These are phyloP conservation scores for Amanita pseudoporphyria DNA, from an alignment of 768 basidiomycete genomes.

Conservation along the genomic window DNA sequence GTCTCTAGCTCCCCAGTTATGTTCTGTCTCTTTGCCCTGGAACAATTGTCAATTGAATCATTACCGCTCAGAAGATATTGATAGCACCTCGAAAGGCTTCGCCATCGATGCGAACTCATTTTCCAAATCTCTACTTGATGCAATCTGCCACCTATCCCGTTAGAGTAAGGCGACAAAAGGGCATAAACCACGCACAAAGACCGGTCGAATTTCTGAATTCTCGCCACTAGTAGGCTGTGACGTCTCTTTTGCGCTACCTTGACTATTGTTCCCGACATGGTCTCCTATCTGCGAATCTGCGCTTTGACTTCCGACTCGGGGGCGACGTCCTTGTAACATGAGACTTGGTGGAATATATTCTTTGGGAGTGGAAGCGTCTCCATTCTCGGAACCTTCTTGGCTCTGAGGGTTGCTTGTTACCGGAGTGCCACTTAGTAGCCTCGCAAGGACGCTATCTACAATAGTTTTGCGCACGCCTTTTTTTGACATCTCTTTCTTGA, in stretches of 20 bases:
- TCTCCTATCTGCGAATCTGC: conserved; percentile 35
- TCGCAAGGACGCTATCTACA: conserved; percentile 67
- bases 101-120: conserved; percentile 74
- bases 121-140: conserved; percentile 79
- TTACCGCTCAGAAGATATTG: background rate
- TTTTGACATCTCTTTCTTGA: conserved; percentile 86
- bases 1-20: conserved; percentile 88
- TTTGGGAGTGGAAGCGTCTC: conserved; percentile 32
- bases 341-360: conserved; percentile 75
- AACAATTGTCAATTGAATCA: conserved; percentile 1
- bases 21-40: conserved; percentile 94
- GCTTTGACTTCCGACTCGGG: conserved; percentile 28
- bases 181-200: conserved; percentile 46
- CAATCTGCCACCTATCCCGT: conserved; percentile 42
- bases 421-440: conserved; percentile 42
- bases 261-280: conserved; percentile 27
- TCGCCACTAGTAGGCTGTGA: conserved; percentile 51
- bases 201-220: conserved; percentile 42
- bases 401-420: conserved; percentile 35
- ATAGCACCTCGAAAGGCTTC: conserved; percentile 67
- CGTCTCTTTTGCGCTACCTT: conserved; percentile 24
- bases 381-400: conserved; percentile 51
- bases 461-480: conserved; percentile 84
- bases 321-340: conserved; percentile 44
- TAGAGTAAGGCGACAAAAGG: background rate